phyloP scores from a whole-genome alignment of 1,139 yeast genomes.

The Geotrichum klebahnii region DNA sequence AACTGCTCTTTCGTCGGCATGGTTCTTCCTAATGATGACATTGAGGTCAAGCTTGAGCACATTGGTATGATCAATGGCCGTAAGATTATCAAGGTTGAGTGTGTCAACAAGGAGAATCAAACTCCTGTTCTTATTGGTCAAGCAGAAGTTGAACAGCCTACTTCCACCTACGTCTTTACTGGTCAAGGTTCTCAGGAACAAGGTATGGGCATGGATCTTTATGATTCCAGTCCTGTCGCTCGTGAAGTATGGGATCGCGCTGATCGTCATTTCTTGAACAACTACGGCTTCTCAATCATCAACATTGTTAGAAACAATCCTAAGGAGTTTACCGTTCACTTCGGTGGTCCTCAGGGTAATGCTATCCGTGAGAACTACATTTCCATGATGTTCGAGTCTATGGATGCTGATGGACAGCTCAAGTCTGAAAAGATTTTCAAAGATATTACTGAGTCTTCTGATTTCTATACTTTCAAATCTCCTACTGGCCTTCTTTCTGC shows the following conservation, averaged over 20 bases:
- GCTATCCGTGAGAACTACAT: constrained; percentile 89
- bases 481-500: constrained; percentile 96
- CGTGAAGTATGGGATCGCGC: constrained; percentile 97
- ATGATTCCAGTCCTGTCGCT: constrained; percentile 86
- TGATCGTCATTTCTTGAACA: constrained; percentile 82
- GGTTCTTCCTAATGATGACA: constrained; percentile 93
- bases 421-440: constrained; percentile 93
- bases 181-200: constrained; percentile 99
- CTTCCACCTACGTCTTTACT: constrained; percentile 92
- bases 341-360: constrained; percentile 97
- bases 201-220: constrained; percentile 99
- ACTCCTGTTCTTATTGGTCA: constrained; percentile 81
- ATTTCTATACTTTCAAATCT: constrained; percentile 81
- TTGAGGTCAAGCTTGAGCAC: constrained; percentile 86
- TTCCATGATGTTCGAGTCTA: constrained; percentile 95
- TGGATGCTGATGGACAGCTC: constrained; percentile 77
- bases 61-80: constrained; percentile 99
- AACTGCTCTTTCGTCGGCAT: constrained; percentile 87
- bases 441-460: constrained; percentile 75
- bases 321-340: constrained; percentile 87
- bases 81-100: constrained; percentile 89
- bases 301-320: constrained; percentile 96
- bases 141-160: constrained; percentile 98
- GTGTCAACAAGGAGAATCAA: constrained; percentile 69
- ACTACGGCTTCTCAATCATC: constrained; percentile 94